Evolutionary conservation across 2,329 filamentous ascomycete species (phyloP).

Genomic region (Lachnellula suecica): DNA sequence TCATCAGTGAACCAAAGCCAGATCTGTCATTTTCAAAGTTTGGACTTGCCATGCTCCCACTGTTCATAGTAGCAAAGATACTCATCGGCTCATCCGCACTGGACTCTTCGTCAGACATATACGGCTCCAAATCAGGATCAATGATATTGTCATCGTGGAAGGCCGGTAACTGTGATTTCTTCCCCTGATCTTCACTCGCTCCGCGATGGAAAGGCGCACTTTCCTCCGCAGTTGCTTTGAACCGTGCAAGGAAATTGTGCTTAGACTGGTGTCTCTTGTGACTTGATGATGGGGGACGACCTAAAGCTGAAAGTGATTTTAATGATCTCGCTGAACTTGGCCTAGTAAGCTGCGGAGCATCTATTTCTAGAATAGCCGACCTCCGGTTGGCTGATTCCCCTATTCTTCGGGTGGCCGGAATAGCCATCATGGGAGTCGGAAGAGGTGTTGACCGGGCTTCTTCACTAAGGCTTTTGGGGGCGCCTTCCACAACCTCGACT

Average conservation of each 20-base stretch:
- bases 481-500: conserved; percentile 38
- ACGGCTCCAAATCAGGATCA: conserved; percentile 90
- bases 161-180: conserved; percentile 72
- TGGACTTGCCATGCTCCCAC: conserved; percentile 60
- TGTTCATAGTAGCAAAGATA: conserved; percentile 75
- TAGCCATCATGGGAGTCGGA: conserved; percentile 72
- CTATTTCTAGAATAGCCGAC: conserved; percentile 88
- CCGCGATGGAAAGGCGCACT: conserved; percentile 85
- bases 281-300: conserved; percentile 72
- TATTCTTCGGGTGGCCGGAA: conserved; percentile 62
- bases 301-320: conserved; percentile 63
- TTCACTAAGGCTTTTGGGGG: background rate
- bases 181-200: conserved; percentile 63
- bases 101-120: conserved; percentile 91
- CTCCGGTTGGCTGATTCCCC: conserved; percentile 79
- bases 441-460: conserved; percentile 48
- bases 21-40: conserved; percentile 71
- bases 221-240: conserved; percentile 73
- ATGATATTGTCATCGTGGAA: conserved; percentile 99
- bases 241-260: conserved; percentile 76
- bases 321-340: conserved; percentile 92
- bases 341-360: conserved; percentile 77
- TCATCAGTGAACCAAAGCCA: conserved; percentile 70
- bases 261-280: conserved; percentile 88
- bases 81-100: conserved; percentile 91